phyloP scores from a whole-genome alignment of 2,329 filamentous ascomycete species.

The Monosporascus sp. region DNA sequence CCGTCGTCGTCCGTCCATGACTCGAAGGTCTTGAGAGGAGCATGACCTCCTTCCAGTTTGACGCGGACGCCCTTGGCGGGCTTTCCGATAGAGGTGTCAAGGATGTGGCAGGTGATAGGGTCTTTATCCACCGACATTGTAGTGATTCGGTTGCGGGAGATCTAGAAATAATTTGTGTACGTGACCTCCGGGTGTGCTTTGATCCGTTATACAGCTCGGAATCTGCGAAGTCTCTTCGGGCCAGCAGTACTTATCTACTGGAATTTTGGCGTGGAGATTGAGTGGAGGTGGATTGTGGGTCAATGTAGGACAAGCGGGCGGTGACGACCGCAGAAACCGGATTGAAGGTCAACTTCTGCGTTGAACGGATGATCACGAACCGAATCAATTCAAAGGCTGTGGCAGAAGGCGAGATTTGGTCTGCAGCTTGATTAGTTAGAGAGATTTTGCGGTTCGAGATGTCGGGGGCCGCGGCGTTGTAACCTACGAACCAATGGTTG shows the following conservation, averaged over 20 bases:
- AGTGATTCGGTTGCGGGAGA: neutral
- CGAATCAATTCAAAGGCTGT: neutral
- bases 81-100: constrained; percentile 71
- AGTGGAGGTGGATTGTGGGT: neutral
- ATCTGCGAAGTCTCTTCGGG: neutral
- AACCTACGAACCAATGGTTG: neutral
- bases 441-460: neutral
- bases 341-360: neutral
- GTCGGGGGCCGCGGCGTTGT: neutral
- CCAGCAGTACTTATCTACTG: neutral
- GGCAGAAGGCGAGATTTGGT: neutral
- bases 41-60: constrained; percentile 45
- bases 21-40: constrained; percentile 48
- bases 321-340: neutral
- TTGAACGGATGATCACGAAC: neutral
- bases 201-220: neutral
- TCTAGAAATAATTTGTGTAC: neutral
- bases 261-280: neutral
- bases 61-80: constrained; percentile 65
- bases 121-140: constrained; percentile 40
- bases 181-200: neutral
- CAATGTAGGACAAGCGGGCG: neutral
- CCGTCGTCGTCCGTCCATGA: constrained; percentile 72
- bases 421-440: neutral
- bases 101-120: constrained; percentile 80